Evolutionary conservation across 495 filamentous ascomycete genomes (phyloP), one percentile per base, ranked within the genome.

Genomic region (Aspergillus hancockii): DNA sequence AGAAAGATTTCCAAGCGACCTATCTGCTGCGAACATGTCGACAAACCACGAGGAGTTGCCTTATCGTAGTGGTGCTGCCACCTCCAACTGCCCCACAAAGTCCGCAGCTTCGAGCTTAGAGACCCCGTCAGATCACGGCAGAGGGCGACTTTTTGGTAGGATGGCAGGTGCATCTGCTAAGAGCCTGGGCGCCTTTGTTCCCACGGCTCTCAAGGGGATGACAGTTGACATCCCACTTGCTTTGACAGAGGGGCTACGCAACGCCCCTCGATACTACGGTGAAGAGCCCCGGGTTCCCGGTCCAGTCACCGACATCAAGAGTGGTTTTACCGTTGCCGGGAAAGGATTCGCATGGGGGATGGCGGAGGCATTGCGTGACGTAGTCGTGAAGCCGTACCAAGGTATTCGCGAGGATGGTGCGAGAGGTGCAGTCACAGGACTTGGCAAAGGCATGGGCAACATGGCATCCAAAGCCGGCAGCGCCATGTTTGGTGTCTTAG

Each of bases 221-320:
- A 30, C 73, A 14, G 86, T 93, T 59, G 88, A 92, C 63, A 77
- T 94, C 19, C 81, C 83, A 6, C 73, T 92, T 1, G 89, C 91
- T 0, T 67, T 92, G 3, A 84, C 88, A 4, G 90, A 93, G 64
- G 91, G 91, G 2, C 88, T 93, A 58, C 90, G 93, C 68, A 92
- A 92, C 62, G 88, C 90, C 0, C 92, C 92, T 0, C 82, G 89
- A 0, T 76, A 95, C 1, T 91, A 91, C 63, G 89, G 90, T 7
- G 87, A 85, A 59, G 75, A 77, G 55, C 81, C 79, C 22, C 63
- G 61, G 23, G 64, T 71, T n/a, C n/a, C n/a, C 23, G 63, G 74
- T 21, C 52, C 66, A 4, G 67, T 80, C 16, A 56, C 52, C 1
- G 77, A 75, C 41, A 77, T 68, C 67, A 72, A 71, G 53, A 69